Conservation (phyloP, 2,329 filamentous ascomycete species). For the Hypoxylon sp. region DNA sequence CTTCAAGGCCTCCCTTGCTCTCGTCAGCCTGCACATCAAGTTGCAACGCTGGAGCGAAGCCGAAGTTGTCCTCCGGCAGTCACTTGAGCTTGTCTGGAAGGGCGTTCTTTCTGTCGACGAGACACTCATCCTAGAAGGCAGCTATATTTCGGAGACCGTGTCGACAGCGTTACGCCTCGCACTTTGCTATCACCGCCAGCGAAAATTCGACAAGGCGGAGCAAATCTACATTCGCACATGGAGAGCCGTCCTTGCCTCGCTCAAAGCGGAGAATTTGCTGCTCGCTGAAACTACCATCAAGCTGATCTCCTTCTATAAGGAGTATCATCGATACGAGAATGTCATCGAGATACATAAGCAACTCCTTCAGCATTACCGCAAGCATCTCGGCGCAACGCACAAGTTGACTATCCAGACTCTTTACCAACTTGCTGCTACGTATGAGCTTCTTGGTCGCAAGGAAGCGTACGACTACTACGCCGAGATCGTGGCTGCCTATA, state of each 20-base stretch:
- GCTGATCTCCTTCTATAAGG: constrained; percentile 47
- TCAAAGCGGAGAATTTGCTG: constrained; percentile 43
- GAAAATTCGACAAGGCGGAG: constrained; percentile 50
- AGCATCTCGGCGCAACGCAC: constrained; percentile 42
- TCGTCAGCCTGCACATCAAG: constrained; percentile 46
- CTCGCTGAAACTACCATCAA: constrained; percentile 42
- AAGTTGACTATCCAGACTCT: constrained; percentile 47
- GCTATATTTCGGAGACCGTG: constrained; percentile 46
- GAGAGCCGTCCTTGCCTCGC: constrained; percentile 45
- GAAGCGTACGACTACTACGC: constrained; percentile 49
- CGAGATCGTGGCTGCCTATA: constrained; percentile 48
- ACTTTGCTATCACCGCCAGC: constrained; percentile 47
- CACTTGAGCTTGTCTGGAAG: constrained; percentile 52
- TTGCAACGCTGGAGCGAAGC: constrained; percentile 48
- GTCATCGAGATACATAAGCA: constrained; percentile 48
- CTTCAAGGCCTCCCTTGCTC: constrained; percentile 47
- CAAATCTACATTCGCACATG: constrained; percentile 50
- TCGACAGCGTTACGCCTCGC: constrained; percentile 47
- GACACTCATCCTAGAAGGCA: constrained; percentile 44
- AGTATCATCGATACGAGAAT: constrained; percentile 50
- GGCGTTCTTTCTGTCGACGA: constrained; percentile 45
- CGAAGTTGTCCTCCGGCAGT: constrained; percentile 46
- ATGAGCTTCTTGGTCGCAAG: constrained; percentile 43
- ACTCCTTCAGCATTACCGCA: constrained; percentile 48
- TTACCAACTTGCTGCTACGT: constrained; percentile 43